Percentiles rank a stretch among this genome's conserved stretches.
Conservation (phyloP, 306 rosid species). For the Cucumis sativus region DNA sequence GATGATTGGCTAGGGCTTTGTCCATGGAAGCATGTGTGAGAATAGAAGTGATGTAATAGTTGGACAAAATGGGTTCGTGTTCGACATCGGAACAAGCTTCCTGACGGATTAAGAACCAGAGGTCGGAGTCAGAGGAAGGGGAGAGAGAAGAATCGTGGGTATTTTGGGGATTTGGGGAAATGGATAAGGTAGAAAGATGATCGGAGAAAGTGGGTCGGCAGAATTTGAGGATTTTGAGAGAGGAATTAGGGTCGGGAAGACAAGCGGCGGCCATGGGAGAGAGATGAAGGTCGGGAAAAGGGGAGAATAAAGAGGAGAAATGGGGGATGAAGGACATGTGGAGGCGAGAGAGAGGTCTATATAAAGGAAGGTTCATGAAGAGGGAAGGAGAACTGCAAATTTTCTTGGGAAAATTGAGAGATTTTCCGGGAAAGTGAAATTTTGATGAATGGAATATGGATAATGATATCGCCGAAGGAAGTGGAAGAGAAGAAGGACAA, state of each 20-base stretch:
- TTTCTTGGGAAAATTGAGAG: constrained; percentile 19
- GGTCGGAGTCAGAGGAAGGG: constrained; percentile 14
- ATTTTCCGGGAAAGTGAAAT: neutral
- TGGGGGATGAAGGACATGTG: neutral
- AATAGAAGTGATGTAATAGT: constrained; percentile 35
- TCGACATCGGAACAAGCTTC: constrained; percentile 54
- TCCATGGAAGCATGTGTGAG: constrained; percentile 44
- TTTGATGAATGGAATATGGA: neutral
- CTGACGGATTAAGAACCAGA: constrained; percentile 35
- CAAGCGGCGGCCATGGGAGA: constrained; percentile 43
- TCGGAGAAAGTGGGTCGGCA: constrained; percentile 27
- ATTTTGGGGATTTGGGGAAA: constrained; percentile 15
- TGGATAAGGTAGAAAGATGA: constrained; percentile 19
- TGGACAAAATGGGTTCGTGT: constrained; percentile 48
- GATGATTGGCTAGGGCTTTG: constrained; percentile 43
- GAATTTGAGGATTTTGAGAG: constrained; percentile 16
- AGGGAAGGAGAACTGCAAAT: neutral
- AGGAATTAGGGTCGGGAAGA: constrained; percentile 26
- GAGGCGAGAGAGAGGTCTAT: neutral
- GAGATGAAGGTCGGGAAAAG: neutral
- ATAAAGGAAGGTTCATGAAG: neutral
- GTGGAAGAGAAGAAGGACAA: neutral
- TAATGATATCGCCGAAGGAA: neutral
- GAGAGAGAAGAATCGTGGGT: neutral
- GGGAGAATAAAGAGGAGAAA: neutral